A percentile compares a stretch with the other conserved stretches of the same genome.
Conservation (phyloP, 2,329 filamentous ascomycete species). For the Tolypocladium guangdongense region DNA sequence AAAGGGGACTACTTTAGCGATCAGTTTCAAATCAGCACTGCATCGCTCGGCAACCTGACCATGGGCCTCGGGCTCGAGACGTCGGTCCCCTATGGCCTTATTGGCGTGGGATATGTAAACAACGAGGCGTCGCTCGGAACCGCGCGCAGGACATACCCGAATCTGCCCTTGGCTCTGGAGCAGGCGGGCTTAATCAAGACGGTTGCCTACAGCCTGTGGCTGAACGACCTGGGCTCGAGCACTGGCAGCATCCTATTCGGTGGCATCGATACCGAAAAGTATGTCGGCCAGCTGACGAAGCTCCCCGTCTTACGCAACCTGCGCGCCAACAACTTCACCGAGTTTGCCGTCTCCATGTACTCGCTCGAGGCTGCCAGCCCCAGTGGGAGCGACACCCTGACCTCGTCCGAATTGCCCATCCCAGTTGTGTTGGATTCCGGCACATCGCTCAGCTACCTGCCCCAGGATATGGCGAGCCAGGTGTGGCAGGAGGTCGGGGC, state of each 20-base stretch:
- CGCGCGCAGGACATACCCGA: slow-evolving; percentile 29
- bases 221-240: slow-evolving; percentile 46
- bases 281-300: slow-evolving; percentile 48
- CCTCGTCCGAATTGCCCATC: slow-evolving; percentile 32
- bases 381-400: slow-evolving; percentile 36
- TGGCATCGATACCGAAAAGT: slow-evolving; percentile 70
- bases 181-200: slow-evolving; percentile 52
- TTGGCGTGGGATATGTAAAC: slow-evolving; percentile 48
- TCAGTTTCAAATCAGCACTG: slow-evolving; percentile 40
- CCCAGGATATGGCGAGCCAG: slow-evolving; percentile 43
- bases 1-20: slow-evolving; percentile 50
- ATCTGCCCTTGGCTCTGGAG: slow-evolving; percentile 56
- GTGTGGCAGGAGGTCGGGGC: slow-evolving; percentile 47
- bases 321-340: slow-evolving; percentile 27
- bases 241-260: slow-evolving; percentile 68
- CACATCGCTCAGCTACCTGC: slow-evolving; percentile 61
- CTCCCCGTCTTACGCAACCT: slow-evolving; percentile 43
- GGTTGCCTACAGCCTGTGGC: slow-evolving; percentile 62
- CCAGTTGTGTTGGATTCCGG: slow-evolving; percentile 63
- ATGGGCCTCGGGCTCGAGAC: slow-evolving; percentile 48
- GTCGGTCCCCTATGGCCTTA: slow-evolving; percentile 44
- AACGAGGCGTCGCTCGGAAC: slow-evolving; percentile 35
- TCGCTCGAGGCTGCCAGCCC: slow-evolving; percentile 35
- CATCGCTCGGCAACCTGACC: slow-evolving; percentile 40
- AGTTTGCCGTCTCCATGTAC: slow-evolving; percentile 38